phyloP scores from a whole-genome alignment of 805 yeast species.

The Yamadazyma sp. region DNA sequence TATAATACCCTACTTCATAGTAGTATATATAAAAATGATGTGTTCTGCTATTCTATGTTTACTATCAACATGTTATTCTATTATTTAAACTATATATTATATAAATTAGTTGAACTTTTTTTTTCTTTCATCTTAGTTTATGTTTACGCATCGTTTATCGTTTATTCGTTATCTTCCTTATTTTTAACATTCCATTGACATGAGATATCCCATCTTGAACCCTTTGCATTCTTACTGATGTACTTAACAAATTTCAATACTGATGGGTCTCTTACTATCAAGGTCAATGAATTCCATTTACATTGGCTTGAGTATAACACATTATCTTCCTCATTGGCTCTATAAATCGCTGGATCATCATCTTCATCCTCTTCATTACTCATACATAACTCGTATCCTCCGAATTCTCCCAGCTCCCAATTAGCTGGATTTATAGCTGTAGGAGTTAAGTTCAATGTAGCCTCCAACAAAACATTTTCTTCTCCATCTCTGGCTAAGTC shows the following conservation, averaged over 20 bases:
- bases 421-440: slow-evolving; percentile 49
- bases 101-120: too few species aligned
- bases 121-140: too few species aligned
- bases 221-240: slow-evolving; percentile 81
- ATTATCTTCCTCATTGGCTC: slow-evolving; percentile 56
- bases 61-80: too few species aligned
- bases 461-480: slow-evolving; percentile 58
- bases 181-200: slow-evolving; percentile 74
- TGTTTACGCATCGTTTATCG: too few species aligned
- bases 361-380: slow-evolving; percentile 43
- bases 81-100: too few species aligned
- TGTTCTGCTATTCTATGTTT: too few species aligned
- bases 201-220: slow-evolving; percentile 88
- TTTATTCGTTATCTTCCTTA: slow-evolving; percentile 32
- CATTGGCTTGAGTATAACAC: slow-evolving; percentile 80
- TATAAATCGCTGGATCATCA: slow-evolving; percentile 86
- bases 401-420: slow-evolving; percentile 87
- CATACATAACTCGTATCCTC: slow-evolving; percentile 95
- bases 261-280: slow-evolving; percentile 78
- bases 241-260: slow-evolving; percentile 93
- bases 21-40: too few species aligned
- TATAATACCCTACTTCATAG: too few species aligned
- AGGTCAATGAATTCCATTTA: slow-evolving; percentile 71
- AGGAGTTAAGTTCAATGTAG: slow-evolving; percentile 80
- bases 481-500: slow-evolving; percentile 33